These are phyloP conservation scores for Fusarium poae DNA, from an alignment of 2,329 filamentous ascomycete genomes.

Conservation along the genomic window DNA sequence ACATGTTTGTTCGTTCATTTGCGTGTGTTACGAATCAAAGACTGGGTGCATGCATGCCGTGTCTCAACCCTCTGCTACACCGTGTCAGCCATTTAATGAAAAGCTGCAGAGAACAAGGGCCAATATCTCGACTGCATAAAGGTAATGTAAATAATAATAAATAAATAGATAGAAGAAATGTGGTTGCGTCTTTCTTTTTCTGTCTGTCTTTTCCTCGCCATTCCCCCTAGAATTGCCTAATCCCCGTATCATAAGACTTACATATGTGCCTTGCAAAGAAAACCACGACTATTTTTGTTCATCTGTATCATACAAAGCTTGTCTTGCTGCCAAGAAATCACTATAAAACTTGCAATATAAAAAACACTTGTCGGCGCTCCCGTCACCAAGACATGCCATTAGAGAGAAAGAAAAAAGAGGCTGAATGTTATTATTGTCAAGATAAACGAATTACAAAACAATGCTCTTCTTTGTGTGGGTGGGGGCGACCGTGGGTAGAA, in stretches of 20 bases:
- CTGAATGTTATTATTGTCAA: constrained; percentile 28
- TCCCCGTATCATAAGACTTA: background rate
- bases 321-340: constrained; percentile 1
- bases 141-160: background rate
- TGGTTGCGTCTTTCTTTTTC: background rate
- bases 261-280: background rate
- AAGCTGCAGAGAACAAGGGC: constrained; percentile 4
- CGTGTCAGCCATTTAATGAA: background rate
- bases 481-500: constrained; percentile 2
- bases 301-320: background rate
- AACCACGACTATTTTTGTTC: background rate
- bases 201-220: too few relatives aligned
- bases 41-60: constrained; percentile 7
- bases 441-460: background rate
- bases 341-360: background rate
- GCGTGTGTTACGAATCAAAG: constrained; percentile 3
- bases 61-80: constrained; percentile 3
- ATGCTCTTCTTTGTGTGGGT: constrained; percentile 6
- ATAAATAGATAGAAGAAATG: background rate
- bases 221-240: too few relatives aligned
- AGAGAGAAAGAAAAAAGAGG: constrained; percentile 2
- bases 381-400: constrained; percentile 14
- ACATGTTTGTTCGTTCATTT: background rate
- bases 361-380: constrained; percentile 3
- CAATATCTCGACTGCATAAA: background rate